Percentiles rank a stretch among this genome's conserved stretches.
Conservation (phyloP, 2,329 filamentous ascomycete species). For the Aspergillus sp. region DNA sequence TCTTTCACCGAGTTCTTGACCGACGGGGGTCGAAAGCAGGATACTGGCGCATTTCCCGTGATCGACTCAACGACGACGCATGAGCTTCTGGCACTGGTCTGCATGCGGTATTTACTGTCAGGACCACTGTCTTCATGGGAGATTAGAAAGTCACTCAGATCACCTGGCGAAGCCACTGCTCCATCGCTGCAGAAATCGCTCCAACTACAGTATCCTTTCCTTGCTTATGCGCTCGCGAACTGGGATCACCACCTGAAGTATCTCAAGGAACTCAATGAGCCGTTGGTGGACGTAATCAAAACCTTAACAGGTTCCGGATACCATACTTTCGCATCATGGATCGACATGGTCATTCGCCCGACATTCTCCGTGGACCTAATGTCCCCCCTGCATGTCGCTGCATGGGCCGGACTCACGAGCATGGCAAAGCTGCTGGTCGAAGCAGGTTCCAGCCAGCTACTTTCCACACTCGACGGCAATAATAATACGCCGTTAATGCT, state of each 20-base stretch:
- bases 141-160: background rate
- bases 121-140: background rate
- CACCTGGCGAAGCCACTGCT: background rate
- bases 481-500: background rate
- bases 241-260: background rate
- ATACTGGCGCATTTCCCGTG: background rate
- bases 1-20: conserved; percentile 51
- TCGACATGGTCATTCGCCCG: background rate
- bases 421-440: background rate
- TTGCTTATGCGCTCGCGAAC: background rate
- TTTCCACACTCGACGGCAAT: too few relatives aligned
- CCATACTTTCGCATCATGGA: background rate
- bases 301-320: background rate
- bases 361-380: background rate
- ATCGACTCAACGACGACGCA: background rate
- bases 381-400: background rate
- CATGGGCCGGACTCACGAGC: background rate
- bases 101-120: background rate
- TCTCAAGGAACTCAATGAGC: background rate
- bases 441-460: background rate
- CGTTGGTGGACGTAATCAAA: background rate
- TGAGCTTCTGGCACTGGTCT: background rate
- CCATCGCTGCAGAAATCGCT: background rate
- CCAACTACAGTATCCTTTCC: background rate
- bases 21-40: conserved; percentile 12